These are phyloP conservation scores for Colletotrichum tamarilloi DNA, from an alignment of 2,329 filamentous ascomycete species.

Conservation along the genomic window DNA sequence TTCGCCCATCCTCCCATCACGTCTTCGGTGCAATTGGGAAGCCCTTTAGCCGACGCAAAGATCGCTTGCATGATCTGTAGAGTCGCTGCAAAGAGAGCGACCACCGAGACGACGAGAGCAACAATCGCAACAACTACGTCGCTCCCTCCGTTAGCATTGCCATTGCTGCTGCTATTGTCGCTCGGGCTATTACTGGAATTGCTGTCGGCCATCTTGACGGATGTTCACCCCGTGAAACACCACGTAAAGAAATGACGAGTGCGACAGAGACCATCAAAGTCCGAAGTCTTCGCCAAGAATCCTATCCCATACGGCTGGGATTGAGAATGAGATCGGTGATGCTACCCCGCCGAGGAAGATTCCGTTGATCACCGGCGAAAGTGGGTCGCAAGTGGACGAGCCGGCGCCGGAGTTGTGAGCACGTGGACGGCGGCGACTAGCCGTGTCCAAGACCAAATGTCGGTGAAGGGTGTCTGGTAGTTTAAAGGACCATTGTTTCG, in stretches of 20 bases:
- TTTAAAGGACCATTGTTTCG: background rate
- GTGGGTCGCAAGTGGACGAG: background rate
- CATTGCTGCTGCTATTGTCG: background rate
- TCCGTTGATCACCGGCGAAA: background rate
- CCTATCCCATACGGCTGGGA: background rate
- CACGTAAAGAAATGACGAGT: background rate
- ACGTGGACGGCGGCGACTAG: background rate
- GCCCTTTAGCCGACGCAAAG: conserved; percentile 6
- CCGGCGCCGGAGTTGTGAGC: background rate
- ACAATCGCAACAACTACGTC: background rate
- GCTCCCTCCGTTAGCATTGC: background rate
- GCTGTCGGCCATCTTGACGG: background rate
- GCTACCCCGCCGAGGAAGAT: background rate
- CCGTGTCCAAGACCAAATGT: background rate
- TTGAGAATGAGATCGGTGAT: background rate
- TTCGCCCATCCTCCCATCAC: conserved; percentile 26
- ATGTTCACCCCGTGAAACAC: background rate
- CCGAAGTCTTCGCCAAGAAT: background rate
- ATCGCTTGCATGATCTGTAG: conserved; percentile 21
- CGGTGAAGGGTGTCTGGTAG: background rate
- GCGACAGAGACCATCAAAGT: background rate
- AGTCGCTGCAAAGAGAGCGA: conserved; percentile 3
- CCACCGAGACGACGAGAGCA: conserved; percentile 17
- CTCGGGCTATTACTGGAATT: background rate
- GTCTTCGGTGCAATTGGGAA: conserved; percentile 14